These are phyloP conservation scores for Condylostoma magnum DNA, from an alignment of 169 alveolate genomes.

Conservation along the genomic window DNA sequence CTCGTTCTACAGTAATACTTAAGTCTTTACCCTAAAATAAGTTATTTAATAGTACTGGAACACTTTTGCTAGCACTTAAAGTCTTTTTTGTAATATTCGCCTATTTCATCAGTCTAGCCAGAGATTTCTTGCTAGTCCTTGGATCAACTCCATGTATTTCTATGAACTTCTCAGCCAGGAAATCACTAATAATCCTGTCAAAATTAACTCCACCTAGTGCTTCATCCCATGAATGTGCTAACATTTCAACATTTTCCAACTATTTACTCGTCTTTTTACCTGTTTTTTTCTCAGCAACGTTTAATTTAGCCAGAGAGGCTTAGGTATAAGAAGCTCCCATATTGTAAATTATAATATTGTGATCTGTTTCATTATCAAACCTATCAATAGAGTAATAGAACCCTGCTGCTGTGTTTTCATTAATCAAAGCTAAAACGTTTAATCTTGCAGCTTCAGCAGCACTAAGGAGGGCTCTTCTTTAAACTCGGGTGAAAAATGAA, in stretches of 20 bases:
- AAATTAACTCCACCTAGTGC: slow-evolving; percentile 54
- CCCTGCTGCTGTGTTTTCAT: slow-evolving; percentile 61
- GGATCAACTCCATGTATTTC: slow-evolving; percentile 42
- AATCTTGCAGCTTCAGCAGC: slow-evolving; percentile 55
- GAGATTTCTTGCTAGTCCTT: slow-evolving; percentile 36
- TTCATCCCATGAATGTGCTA: slow-evolving; percentile 48
- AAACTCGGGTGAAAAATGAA: slow-evolving; percentile 16
- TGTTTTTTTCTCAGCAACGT: slow-evolving; percentile 31
- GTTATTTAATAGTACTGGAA: slow-evolving; percentile 38
- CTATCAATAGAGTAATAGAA: slow-evolving; percentile 47
- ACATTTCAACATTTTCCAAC: slow-evolving; percentile 37
- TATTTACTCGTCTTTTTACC: slow-evolving; percentile 23
- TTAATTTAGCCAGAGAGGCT: slow-evolving; percentile 7
- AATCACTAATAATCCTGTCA: slow-evolving; percentile 41
- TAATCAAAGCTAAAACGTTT: slow-evolving; percentile 31
- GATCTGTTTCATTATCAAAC: slow-evolving; percentile 23
- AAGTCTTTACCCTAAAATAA: slow-evolving; percentile 47
- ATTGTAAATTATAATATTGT: slow-evolving; percentile 6
- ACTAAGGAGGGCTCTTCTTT: slow-evolving; percentile 28
- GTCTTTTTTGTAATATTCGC: slow-evolving; percentile 55
- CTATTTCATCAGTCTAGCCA: slow-evolving; percentile 45
- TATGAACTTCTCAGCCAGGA: slow-evolving; percentile 54
- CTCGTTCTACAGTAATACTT: slow-evolving; percentile 47
- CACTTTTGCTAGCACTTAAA: slow-evolving; percentile 64
- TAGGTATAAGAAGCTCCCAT: slow-evolving; percentile 12